Base-by-base conservation (phyloP, 495 filamentous ascomycete genomes). In the Coniosporium apollinis region DNA sequence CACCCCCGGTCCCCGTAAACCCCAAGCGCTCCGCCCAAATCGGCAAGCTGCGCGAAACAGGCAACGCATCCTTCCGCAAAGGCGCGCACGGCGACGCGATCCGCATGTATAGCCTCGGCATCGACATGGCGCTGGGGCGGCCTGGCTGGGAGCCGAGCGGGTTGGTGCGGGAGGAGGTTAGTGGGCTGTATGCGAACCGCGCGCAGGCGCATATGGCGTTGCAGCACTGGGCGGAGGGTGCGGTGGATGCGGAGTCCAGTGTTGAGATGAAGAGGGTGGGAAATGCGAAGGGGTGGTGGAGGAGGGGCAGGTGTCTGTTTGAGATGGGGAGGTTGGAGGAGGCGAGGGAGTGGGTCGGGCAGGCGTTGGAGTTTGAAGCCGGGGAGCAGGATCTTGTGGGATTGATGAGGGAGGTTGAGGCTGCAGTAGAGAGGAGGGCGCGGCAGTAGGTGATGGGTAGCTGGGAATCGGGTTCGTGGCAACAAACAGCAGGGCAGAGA, bases 281-380 rank as follows among this genome's bases (percentile, higher is more conserved):
- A 19, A 94, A 97, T 58, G 74, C 79, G 5, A 96, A 94, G 74
- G 86, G 77, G 2, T 94, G 85, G 79, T 94, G 82, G 75, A 60
- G 87, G 30, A 61, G 80, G 42, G 85, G 77, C 6, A 74, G 70
- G 61, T 85, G 76, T 56, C 60, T 94, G 51, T 55, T 74, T 34
- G 89, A 97, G 74, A 96, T 94, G 89, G 76, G 79, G 6, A 56
- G 86, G 52, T 61, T 78, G 54, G 73, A 79, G 41, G 89, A 97
- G 69, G 83, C 83, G 5, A 64, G 61, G 54, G 68, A 67, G 34
- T 84, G 81, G 65, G 62, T 93, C 26, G 61, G 59, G 28, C 62
- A 67, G 50, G 84, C 70, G 9, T 48, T 94, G 42, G 87, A 93
- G 66, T 70, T 91, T 57, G 84, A 89, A 59, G 82, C 77, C 14